A percentile compares a stretch with the other conserved stretches of the same genome.
Evolutionary conservation across 2,329 filamentous ascomycete genomes (phyloP).

Genomic region (Fusarium pseudonygamai): DNA sequence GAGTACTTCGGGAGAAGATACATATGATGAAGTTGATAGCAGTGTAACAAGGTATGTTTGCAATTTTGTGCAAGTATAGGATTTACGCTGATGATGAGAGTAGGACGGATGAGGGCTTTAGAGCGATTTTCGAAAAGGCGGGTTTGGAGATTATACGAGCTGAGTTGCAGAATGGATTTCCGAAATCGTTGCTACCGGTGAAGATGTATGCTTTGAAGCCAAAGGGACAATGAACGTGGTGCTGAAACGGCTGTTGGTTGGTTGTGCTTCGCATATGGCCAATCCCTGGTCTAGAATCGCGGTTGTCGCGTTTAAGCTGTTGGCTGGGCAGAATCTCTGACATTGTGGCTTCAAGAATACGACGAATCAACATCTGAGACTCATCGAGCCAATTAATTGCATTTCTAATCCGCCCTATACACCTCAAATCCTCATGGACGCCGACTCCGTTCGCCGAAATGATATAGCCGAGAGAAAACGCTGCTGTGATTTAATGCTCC

Average conservation of each 20-base stretch:
- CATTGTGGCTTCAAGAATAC: background rate
- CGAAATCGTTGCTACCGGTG: fast-evolving
- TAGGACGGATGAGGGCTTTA: background rate
- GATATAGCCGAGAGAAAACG: background rate
- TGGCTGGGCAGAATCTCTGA: background rate
- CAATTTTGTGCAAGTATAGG: no score
- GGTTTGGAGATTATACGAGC: background rate
- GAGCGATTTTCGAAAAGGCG: background rate
- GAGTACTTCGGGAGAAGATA: background rate
- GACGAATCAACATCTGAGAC: background rate
- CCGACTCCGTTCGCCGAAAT: background rate
- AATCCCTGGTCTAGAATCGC: background rate
- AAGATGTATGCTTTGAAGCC: background rate
- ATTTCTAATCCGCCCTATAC: background rate
- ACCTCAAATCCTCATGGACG: background rate
- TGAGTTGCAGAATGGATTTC: background rate
- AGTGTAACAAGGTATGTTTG: background rate
- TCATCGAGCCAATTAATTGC: background rate
- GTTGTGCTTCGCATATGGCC: background rate
- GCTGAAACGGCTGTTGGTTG: background rate
- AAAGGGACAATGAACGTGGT: background rate
- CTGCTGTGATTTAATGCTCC: background rate
- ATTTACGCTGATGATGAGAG: background rate
- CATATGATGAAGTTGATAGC: background rate
- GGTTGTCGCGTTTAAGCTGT: background rate